A percentile compares a stretch with the other conserved stretches of the same genome.
phyloP scores from a whole-genome alignment of 345 rosid genomes.

The Rhodomyrtus tomentosa region DNA sequence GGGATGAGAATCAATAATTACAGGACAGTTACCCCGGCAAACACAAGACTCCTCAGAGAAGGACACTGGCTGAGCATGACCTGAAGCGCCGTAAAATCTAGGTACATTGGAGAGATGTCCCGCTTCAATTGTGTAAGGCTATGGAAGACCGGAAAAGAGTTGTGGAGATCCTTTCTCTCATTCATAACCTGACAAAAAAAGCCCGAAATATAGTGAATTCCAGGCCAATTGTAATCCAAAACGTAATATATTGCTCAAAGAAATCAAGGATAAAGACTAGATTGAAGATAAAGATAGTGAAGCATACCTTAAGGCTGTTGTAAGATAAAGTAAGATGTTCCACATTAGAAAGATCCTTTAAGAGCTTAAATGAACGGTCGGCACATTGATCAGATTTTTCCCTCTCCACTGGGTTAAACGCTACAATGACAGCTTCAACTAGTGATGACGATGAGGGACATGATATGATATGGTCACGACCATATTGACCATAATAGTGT shows the following conservation, averaged over 20 bases:
- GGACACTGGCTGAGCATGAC: background rate
- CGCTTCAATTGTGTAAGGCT: background rate
- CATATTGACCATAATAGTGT: background rate
- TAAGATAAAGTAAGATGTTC: background rate
- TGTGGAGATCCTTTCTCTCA: background rate
- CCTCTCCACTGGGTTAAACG: background rate
- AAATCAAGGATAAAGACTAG: background rate
- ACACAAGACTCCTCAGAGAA: background rate
- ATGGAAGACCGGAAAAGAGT: background rate
- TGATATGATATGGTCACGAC: background rate
- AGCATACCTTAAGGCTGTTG: background rate
- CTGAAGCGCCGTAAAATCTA: background rate
- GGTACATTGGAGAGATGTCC: background rate
- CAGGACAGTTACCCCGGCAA: background rate
- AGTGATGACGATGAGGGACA: background rate
- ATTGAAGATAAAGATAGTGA: background rate
- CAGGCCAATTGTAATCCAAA: background rate
- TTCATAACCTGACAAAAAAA: background rate
- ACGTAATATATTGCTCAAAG: background rate
- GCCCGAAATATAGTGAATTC: background rate
- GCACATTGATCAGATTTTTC: background rate
- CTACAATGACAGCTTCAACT: background rate
- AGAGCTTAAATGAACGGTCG: background rate
- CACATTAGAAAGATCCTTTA: background rate
- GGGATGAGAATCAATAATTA: background rate